A percentile compares a stretch with the other conserved stretches of the same genome.
Evolutionary conservation across 2,329 filamentous ascomycete species (phyloP).

Genomic region (Rhytidhysteron rufulum): DNA sequence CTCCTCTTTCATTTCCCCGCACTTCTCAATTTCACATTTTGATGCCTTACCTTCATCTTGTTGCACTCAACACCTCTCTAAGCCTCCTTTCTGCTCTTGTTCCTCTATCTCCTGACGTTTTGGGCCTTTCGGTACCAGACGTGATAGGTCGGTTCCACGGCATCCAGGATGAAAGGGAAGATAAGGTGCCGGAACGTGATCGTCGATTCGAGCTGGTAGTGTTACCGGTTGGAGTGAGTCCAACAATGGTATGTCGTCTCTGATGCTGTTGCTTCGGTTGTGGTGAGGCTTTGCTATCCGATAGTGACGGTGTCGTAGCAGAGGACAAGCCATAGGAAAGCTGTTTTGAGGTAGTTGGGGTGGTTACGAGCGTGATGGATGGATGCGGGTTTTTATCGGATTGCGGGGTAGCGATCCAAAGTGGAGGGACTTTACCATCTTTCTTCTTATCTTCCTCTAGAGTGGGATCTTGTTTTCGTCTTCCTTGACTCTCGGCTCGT

Average conservation of each 20-base stretch:
- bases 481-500: too few relatives aligned
- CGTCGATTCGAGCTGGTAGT: slow-evolving; percentile 11
- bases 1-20: too few relatives aligned
- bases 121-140: slow-evolving; percentile 11
- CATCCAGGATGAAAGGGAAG: slow-evolving; percentile 32
- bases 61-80: slow-evolving; percentile 31
- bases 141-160: slow-evolving; percentile 29
- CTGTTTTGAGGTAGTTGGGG: slow-evolving; percentile 32
- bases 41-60: too few relatives aligned
- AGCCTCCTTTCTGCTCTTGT: slow-evolving; percentile 28
- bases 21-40: too few relatives aligned
- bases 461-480: not conserved
- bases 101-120: slow-evolving; percentile 12
- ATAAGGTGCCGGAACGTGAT: slow-evolving; percentile 25
- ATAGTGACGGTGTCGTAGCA: slow-evolving; percentile 21
- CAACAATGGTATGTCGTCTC: too few relatives aligned
- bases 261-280: too few relatives aligned
- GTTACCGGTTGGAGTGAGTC: too few relatives aligned
- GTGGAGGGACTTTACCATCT: slow-evolving; percentile 13
- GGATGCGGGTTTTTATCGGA: slow-evolving; percentile 18
- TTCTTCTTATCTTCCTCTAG: slow-evolving; percentile 4
- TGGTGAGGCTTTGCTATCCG: too few relatives aligned
- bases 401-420: slow-evolving; percentile 8
- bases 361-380: slow-evolving; percentile 27
- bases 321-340: slow-evolving; percentile 30